Evolutionary conservation across 345 rosid genomes (phyloP).

Genomic region (Eucalyptus shirleyi): DNA sequence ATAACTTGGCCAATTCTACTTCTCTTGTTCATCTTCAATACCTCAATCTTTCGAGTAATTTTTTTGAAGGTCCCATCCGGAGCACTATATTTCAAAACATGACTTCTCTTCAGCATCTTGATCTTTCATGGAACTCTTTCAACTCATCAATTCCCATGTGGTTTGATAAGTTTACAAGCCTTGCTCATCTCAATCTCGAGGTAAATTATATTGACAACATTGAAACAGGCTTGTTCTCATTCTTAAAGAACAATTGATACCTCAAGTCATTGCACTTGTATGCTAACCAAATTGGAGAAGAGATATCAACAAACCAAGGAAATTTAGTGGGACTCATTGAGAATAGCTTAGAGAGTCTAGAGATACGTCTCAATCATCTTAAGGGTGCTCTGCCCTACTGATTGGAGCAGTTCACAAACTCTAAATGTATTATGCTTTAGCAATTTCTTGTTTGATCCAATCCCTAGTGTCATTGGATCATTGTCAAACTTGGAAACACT

Average conservation of each 20-base stretch:
- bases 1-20: neutral
- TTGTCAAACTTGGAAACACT: neutral
- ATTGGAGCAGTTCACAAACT: neutral
- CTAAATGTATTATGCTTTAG: neutral
- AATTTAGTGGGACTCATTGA: neutral
- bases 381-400: neutral
- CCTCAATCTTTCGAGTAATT: neutral
- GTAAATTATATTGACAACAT: neutral
- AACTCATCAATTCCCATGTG: neutral
- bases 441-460: neutral
- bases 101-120: accelerated
- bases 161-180: neutral
- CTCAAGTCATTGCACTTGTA: neutral
- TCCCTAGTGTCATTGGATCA: neutral
- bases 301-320: neutral
- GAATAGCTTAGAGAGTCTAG: neutral
- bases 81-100: neutral
- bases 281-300: accelerated
- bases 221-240: neutral
- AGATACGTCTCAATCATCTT: accelerated
- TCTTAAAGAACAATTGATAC: neutral
- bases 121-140: neutral
- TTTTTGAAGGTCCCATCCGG: neutral
- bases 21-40: neutral
- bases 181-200: neutral